Evolutionary conservation across 2,329 filamentous ascomycete species (phyloP).

Genomic region (Drechslera avenae): DNA sequence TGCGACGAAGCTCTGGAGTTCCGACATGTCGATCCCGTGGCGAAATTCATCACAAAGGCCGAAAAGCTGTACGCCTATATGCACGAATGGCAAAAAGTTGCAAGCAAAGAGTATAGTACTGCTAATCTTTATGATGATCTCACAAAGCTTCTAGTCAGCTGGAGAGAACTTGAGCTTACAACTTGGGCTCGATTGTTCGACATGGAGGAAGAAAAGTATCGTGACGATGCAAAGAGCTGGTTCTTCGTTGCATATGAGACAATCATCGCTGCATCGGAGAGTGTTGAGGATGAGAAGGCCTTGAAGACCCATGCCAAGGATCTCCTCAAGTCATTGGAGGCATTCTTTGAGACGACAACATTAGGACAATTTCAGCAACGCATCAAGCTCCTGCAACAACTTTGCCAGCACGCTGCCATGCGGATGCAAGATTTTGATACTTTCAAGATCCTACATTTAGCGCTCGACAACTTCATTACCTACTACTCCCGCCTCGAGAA

Average conservation of each 20-base stretch:
- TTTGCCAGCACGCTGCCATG: constrained; percentile 67
- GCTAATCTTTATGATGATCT: constrained; percentile 74
- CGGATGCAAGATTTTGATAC: constrained; percentile 59
- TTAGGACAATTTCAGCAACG: constrained; percentile 80
- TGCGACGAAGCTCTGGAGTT: constrained; percentile 78
- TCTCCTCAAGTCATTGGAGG: constrained; percentile 75
- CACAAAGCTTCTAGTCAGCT: constrained; percentile 80
- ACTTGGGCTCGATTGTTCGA: constrained; percentile 92
- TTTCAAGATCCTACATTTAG: constrained; percentile 63
- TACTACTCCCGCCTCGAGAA: constrained; percentile 76
- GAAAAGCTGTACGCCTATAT: constrained; percentile 86
- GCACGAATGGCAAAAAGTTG: constrained; percentile 94
- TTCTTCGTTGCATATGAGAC: constrained; percentile 97
- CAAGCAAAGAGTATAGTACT: constrained; percentile 77
- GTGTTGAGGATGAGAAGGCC: constrained; percentile 63
- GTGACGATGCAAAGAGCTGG: constrained; percentile 83
- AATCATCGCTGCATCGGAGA: constrained; percentile 75
- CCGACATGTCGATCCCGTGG: constrained; percentile 79
- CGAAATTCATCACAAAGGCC: constrained; percentile 81
- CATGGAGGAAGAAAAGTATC: constrained; percentile 76
- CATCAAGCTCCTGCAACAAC: constrained; percentile 68
- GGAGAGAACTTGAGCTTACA: constrained; percentile 87
- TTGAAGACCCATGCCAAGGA: constrained; percentile 68
- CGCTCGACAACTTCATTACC: constrained; percentile 75
- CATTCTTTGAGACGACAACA: constrained; percentile 78